phyloP scores from a whole-genome alignment of 257 asterid genomes.

The Gardenia jasminoides region DNA sequence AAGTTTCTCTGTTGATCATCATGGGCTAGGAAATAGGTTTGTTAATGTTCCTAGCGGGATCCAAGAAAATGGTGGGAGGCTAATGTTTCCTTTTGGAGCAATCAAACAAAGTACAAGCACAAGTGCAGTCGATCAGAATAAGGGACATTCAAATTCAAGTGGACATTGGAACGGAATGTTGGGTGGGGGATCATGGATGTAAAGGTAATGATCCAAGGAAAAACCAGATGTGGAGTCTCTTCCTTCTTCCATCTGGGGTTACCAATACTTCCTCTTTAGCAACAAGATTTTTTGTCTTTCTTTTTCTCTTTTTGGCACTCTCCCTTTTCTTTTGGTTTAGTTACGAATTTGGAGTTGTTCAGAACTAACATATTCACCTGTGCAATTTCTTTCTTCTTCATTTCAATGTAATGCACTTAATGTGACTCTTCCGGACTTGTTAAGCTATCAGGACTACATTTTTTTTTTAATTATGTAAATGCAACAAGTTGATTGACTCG shows the following conservation, averaged over 20 bases:
- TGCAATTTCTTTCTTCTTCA: constrained; percentile 7
- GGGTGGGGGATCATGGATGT: constrained; percentile 58
- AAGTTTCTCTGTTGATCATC: constrained; percentile 37
- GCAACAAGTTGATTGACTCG: not conserved
- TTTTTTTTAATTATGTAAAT: not conserved
- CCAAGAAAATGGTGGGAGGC: constrained; percentile 41
- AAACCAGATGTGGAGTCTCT: not conserved
- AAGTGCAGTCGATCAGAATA: constrained; percentile 31
- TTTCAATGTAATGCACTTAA: not conserved
- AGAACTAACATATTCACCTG: constrained; percentile 16
- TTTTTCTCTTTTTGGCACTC: not conserved
- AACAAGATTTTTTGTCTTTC: not conserved
- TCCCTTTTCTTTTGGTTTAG: constrained; percentile 7
- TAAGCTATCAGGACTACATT: not conserved
- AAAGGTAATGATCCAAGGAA: constrained; percentile 9
- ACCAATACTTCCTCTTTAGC: not conserved
- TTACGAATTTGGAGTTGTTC: constrained; percentile 22
- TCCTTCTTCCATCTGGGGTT: not conserved
- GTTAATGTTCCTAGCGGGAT: constrained; percentile 22
- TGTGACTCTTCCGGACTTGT: not conserved
- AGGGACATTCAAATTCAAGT: constrained; percentile 48
- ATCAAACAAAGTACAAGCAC: constrained; percentile 35
- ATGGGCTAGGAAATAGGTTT: constrained; percentile 28
- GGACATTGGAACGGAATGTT: constrained; percentile 75
- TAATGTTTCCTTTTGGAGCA: constrained; percentile 55